These are phyloP conservation scores for Cercospora canescens DNA, from an alignment of 2,329 filamentous ascomycete genomes.

Conservation along the genomic window DNA sequence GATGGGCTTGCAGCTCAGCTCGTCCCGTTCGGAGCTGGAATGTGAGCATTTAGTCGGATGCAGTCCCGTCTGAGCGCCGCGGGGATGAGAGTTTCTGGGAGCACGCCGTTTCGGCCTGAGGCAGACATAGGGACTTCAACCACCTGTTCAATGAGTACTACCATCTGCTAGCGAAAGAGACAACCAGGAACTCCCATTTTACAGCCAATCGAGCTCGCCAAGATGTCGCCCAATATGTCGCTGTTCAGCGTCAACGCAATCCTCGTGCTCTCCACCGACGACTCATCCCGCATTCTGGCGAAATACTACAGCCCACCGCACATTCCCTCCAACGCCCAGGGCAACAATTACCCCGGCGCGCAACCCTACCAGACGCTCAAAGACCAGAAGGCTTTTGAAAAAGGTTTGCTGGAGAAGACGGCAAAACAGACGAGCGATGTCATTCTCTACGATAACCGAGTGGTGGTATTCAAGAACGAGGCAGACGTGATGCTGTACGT, in stretches of 20 bases:
- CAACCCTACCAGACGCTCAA: slow-evolving; percentile 87
- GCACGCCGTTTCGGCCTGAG: neutral
- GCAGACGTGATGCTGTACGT: slow-evolving; percentile 96
- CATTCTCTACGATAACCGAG: slow-evolving; percentile 93
- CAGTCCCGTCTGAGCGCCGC: neutral
- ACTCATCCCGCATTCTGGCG: slow-evolving; percentile 86
- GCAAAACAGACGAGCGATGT: slow-evolving; percentile 94
- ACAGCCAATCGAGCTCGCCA: slow-evolving; percentile 19
- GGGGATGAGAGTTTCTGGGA: neutral
- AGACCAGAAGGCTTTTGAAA: slow-evolving; percentile 95
- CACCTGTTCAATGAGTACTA: slow-evolving; percentile 12
- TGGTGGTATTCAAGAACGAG: slow-evolving; percentile 97
- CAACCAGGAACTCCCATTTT: neutral
- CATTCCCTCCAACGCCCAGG: slow-evolving; percentile 50
- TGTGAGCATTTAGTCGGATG: slow-evolving; percentile 16
- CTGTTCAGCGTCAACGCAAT: slow-evolving; percentile 57
- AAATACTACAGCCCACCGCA: slow-evolving; percentile 86
- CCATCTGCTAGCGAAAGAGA: neutral
- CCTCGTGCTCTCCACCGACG: slow-evolving; percentile 66
- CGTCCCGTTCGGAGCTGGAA: slow-evolving; percentile 22
- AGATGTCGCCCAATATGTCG: slow-evolving; percentile 55
- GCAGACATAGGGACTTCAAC: neutral
- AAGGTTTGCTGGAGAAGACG: slow-evolving; percentile 92
- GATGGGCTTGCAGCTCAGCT: slow-evolving; percentile 27
- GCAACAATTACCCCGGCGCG: slow-evolving; percentile 61